phyloP scores from a whole-genome alignment of 2,329 filamentous ascomycete genomes.

The Fusarium pilosicola region DNA sequence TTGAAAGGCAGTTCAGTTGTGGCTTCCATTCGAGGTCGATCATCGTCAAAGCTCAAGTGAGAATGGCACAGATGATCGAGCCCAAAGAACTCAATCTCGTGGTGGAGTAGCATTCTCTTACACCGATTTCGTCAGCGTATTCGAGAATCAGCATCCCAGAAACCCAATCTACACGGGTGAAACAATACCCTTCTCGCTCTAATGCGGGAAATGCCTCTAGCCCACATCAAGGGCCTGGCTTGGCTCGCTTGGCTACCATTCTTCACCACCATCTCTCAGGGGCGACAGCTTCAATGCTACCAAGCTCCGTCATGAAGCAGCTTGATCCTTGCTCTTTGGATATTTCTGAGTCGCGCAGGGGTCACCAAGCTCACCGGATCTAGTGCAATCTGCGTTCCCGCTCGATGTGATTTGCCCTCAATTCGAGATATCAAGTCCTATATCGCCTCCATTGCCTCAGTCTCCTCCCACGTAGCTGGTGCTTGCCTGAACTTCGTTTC shows the following conservation, averaged over 20 bases:
- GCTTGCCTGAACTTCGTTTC: slow-evolving; percentile 29
- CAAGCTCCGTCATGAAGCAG: slow-evolving; percentile 33
- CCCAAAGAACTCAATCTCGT: neutral
- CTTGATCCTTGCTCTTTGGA: slow-evolving; percentile 30
- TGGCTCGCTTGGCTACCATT: slow-evolving; percentile 32
- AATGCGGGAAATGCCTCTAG: slow-evolving; percentile 31
- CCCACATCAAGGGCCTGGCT: slow-evolving; percentile 20
- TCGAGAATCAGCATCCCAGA: slow-evolving; percentile 3
- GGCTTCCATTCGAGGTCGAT: neutral
- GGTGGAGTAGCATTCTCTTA: slow-evolving; percentile 1
- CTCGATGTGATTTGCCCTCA: slow-evolving; percentile 30
- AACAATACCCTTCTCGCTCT: slow-evolving; percentile 32
- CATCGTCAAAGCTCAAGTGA: neutral
- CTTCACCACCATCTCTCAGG: slow-evolving; percentile 26
- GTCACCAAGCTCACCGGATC: slow-evolving; percentile 9
- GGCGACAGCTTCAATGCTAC: slow-evolving; percentile 30
- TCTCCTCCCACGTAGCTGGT: slow-evolving; percentile 10
- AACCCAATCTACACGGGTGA: slow-evolving; percentile 27
- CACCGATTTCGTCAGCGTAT: neutral
- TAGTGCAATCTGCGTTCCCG: slow-evolving; percentile 22
- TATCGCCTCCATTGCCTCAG: slow-evolving; percentile 22
- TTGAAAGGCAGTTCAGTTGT: slow-evolving; percentile 8
- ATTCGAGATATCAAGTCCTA: slow-evolving; percentile 32
- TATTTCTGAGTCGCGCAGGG: slow-evolving; percentile 24
- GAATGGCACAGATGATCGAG: neutral